Evolutionary conservation across 257 asterid genomes (phyloP), one percentile per base, ranked within the genome.

Genomic region (Nicotiana otophora): DNA sequence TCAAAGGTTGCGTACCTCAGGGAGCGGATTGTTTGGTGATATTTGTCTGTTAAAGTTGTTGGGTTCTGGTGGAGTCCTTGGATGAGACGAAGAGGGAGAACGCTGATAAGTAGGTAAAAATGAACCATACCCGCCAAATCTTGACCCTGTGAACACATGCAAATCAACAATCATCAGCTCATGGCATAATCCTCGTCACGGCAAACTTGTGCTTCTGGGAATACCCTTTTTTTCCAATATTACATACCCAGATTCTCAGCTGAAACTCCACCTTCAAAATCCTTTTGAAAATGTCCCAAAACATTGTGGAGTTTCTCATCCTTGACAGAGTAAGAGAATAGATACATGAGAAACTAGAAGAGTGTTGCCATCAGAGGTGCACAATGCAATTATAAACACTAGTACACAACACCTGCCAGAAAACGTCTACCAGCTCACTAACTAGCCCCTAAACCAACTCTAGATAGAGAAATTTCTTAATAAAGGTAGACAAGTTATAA

Each of bases 71-170:
- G 98, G 90, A 86, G 91, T 90, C 90, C 82, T 89, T 26, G 91
- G 79, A 69, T 86, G 94, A 62, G 97, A 87, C 92, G 89, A 86
- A 67, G 94, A 88, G 30, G 99, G 98, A 60, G 98, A 92, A 77
- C 96, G 91, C 85, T 90, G 97, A 87, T 91, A 85, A 75, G 96
- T 84, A 77, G 98, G 99, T 81, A 97, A 91, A 90, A 97, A 97
- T 34, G 99, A 95, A 86, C 99, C 99, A 84, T 95, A 97, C 84
- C 95, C 96, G 19, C 99, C 99, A 88, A 86, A 97, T 90, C 94
- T 97, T 34, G 99, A 91, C 83, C 99, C 99, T 97, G 91, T 81
- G 65, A 81, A 79, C 69, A 80, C 79, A 91, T 84, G 83, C 68
- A 89, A 84, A 83, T 70, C 65, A 78, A 81, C 31, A 66, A 81